Evolutionary conservation across 345 rosid genomes (phyloP), one percentile per base, ranked within the genome.

Genomic region (Syzygium jambos): DNA sequence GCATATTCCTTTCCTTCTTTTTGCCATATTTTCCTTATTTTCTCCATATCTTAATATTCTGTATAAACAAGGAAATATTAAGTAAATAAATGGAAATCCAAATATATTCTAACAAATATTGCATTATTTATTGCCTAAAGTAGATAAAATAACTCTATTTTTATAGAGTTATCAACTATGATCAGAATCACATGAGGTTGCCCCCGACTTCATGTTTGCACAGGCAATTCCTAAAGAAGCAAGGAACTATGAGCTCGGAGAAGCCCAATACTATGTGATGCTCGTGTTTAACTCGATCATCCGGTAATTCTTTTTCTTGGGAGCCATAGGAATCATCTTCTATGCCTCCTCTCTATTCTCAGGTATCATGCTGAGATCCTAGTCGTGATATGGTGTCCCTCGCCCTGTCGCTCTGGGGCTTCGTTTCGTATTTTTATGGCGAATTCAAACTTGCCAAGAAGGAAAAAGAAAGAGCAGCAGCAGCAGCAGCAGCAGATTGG

Each of bases 141-240:
- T n/a, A n/a, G n/a, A n/a, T n/a, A n/a, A n/a, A n/a, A n/a, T n/a
- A n/a, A n/a, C n/a, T n/a, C n/a, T n/a, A n/a, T n/a, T n/a, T n/a
- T n/a, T n/a, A n/a, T n/a, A n/a, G n/a, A n/a, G n/a, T n/a, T n/a
- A n/a, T n/a, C n/a, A n/a, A n/a, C n/a, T 77, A 16, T 1, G 27
- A 38, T 23, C 54, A 2, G 5, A 51, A 17, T 22, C 34, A 52
- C 38, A 8, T 57, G 25, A 57, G 29, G 29, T 57, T 25, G 63
- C 29, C 7, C 63, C 63, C 63, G 22, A 38, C 51, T 22, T 19
- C 49, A 41, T 87, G 12, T 34, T 77, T 49, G 14, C 82, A 73
- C 88, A 94, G 98, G 98, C 63, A 15, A 88, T 96, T 82, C 91
- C 93, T 68, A 89, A 89, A 87, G 98, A 95, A 92, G 98, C 96